Evolutionary conservation across 164 flowering plant species (phyloP).

Genomic region (Santalum album): DNA sequence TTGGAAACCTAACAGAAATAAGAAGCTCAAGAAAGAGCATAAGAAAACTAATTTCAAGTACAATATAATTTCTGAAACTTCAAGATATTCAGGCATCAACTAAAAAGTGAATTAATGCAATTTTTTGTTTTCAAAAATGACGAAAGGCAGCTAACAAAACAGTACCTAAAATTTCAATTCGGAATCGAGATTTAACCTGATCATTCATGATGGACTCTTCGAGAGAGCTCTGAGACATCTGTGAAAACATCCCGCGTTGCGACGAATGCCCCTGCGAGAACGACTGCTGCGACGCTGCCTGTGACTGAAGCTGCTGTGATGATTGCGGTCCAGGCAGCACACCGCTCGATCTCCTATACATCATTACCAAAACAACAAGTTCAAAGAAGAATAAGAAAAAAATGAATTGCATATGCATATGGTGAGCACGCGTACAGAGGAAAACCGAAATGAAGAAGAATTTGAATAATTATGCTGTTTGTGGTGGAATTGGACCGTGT

Average conservation of each 20-base stretch:
- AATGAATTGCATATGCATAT: no score
- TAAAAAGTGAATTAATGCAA: no score
- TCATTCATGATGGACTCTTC: slow-evolving; percentile 51
- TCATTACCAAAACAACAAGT: slow-evolving; percentile 1
- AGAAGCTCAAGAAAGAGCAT: no score
- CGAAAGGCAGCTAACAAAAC: background rate
- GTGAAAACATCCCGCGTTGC: slow-evolving; percentile 62
- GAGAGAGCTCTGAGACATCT: slow-evolving; percentile 72
- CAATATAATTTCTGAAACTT: no score
- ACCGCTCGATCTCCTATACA: slow-evolving; percentile 37
- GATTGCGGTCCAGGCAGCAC: slow-evolving; percentile 30
- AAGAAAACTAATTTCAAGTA: no score
- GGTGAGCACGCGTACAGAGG: no score
- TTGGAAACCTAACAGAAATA: no score
- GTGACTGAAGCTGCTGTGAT: slow-evolving; percentile 46
- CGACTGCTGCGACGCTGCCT: slow-evolving; percentile 53
- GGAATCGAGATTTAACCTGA: slow-evolving; percentile 30
- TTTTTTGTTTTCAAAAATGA: no score
- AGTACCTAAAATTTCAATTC: background rate
- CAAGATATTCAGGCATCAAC: no score
- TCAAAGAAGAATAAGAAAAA: background rate
- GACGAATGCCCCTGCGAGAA: slow-evolving; percentile 65
- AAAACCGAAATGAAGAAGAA: no score
- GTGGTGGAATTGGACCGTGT: no score
- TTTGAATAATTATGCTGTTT: no score